Conservation (phyloP, 257 asterid genomes). For the Dorcoceras hygrometricum region DNA sequence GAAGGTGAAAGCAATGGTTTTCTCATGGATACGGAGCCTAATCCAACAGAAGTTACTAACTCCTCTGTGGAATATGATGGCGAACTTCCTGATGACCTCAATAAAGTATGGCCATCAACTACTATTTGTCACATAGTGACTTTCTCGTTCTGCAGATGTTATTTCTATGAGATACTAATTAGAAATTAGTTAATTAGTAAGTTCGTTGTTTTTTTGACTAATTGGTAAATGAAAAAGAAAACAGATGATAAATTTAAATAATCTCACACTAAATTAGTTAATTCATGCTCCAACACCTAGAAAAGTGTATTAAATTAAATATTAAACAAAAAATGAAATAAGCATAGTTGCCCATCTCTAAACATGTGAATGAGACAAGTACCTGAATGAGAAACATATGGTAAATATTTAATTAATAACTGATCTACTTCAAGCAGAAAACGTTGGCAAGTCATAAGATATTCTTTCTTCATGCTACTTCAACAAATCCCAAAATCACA, state of each 20-base stretch:
- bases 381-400: not conserved
- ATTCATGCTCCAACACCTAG: not conserved
- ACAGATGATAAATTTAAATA: no score
- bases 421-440: not conserved
- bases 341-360: not conserved
- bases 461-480: not conserved
- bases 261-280: not conserved
- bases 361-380: not conserved
- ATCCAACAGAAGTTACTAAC: conserved; percentile 17
- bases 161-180: not conserved
- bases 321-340: no score
- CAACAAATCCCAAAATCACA: not conserved
- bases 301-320: no score
- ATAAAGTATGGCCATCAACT: conserved; percentile 21
- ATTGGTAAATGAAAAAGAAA: not conserved
- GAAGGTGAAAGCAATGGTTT: conserved; percentile 17
- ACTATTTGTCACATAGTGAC: not conserved
- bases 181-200: no score
- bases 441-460: not conserved
- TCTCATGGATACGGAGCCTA: conserved; percentile 1
- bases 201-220: not conserved
- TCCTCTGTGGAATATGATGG: conserved; percentile 26
- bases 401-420: not conserved
- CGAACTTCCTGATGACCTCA: conserved; percentile 22
- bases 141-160: not conserved